Evolutionary conservation across 352 stramenopile genomes (phyloP).

Genomic region (Labyrinthula sp.): DNA sequence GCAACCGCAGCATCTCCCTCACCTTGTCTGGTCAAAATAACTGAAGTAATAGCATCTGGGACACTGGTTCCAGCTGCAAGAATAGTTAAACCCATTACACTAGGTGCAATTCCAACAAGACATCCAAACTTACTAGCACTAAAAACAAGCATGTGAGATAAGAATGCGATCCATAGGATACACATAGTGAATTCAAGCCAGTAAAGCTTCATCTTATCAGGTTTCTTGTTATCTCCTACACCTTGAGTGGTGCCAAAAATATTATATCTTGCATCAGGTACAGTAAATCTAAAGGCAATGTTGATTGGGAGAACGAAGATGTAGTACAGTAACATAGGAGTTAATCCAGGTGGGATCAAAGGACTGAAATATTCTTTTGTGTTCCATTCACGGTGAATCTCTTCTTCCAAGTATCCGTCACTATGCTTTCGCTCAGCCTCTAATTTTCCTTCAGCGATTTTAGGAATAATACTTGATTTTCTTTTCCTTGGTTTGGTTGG

Average conservation of each 20-base stretch:
- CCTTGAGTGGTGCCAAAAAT: conserved; percentile 21
- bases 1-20: conserved; percentile 47
- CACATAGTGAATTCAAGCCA: conserved; percentile 34
- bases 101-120: conserved; percentile 31
- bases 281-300: conserved; percentile 29
- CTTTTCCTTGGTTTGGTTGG: no score
- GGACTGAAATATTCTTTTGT: no score
- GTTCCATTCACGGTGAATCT: no score
- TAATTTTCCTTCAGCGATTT: no score
- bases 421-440: no score
- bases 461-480: no score
- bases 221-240: conserved; percentile 1
- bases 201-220: no score
- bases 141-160: conserved; percentile 38
- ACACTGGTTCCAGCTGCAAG: conserved; percentile 37
- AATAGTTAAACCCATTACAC: conserved; percentile 37
- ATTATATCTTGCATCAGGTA: conserved; percentile 30
- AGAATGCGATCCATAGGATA: conserved; percentile 37
- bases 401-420: no score
- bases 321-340: conserved; percentile 17
- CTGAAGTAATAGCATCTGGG: conserved; percentile 36
- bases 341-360: no score
- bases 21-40: conserved; percentile 38
- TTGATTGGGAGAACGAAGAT: conserved; percentile 31
- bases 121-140: conserved; percentile 30